phyloP scores from a whole-genome alignment of 495 filamentous ascomycete genomes.

The Penicillium cosmopolitanum region DNA sequence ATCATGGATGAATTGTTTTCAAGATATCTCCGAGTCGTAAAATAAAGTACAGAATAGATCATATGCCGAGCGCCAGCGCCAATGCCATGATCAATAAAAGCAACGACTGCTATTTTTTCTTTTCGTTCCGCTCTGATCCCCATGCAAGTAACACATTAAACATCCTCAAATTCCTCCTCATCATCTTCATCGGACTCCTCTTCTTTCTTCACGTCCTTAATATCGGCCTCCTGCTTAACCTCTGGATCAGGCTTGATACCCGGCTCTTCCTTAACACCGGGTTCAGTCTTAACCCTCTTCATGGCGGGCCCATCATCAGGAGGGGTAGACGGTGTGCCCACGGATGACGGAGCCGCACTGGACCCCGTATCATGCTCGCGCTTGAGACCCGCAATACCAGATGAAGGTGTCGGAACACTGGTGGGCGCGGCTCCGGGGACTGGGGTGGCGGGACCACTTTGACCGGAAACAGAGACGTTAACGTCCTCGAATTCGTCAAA shows the following conservation, averaged over 20 bases:
- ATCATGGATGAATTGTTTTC: not conserved
- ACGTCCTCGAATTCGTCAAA: constrained; percentile 57
- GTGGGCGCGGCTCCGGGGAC: constrained; percentile 35
- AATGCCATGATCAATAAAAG: constrained; percentile 1
- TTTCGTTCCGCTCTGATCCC: not conserved
- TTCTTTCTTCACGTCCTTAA: constrained; percentile 36
- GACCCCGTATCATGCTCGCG: constrained; percentile 47
- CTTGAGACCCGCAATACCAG: constrained; percentile 35
- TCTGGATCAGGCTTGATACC: constrained; percentile 15
- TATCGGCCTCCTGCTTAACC: constrained; percentile 26
- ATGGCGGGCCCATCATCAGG: constrained; percentile 43
- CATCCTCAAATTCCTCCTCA: constrained; percentile 59
- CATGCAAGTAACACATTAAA: constrained; percentile 19
- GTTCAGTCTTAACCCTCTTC: constrained; percentile 50
- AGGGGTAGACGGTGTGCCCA: constrained; percentile 45
- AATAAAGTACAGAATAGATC: not conserved
- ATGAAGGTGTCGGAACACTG: constrained; percentile 31
- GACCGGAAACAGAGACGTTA: constrained; percentile 43
- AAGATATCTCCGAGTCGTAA: not conserved
- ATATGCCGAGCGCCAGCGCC: constrained; percentile 19
- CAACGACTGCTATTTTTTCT: not conserved
- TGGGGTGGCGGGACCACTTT: constrained; percentile 43
- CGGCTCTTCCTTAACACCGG: constrained; percentile 10
- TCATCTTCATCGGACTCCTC: constrained; percentile 56
- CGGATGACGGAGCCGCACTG: constrained; percentile 45